Conservation (phyloP, 768 basidiomycete species). For the Zangia roseola region DNA sequence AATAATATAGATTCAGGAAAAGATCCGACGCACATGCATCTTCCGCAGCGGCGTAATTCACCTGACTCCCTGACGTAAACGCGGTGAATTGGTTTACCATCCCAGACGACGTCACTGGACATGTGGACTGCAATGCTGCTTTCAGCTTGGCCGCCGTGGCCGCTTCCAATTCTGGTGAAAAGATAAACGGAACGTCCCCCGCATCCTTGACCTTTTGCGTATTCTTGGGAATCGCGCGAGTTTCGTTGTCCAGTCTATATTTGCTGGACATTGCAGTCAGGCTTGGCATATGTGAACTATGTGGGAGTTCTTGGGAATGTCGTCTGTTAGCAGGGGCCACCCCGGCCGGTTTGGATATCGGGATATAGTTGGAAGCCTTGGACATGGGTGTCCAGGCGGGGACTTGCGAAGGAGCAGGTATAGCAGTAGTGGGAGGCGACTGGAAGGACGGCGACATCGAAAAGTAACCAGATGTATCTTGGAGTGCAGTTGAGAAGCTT, state of each 20-base stretch:
- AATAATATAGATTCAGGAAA: constrained; percentile 3
- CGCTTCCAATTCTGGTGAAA: constrained; percentile 31
- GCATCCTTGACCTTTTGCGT: constrained; percentile 28
- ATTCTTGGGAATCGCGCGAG: constrained; percentile 12
- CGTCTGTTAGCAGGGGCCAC: constrained; percentile 7
- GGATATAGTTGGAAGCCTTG: not conserved
- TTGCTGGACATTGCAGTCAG: constrained; percentile 26
- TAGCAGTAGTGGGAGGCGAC: constrained; percentile 3
- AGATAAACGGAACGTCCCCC: constrained; percentile 32
- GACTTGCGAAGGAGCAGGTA: constrained; percentile 16
- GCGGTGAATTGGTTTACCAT: constrained; percentile 11
- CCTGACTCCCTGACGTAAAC: constrained; percentile 20
- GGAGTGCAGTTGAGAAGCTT: constrained; percentile 10
- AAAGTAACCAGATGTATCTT: constrained; percentile 20
- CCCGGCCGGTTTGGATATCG: constrained; percentile 6
- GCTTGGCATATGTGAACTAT: constrained; percentile 17
- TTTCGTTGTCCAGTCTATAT: constrained; percentile 21
- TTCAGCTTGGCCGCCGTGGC: constrained; percentile 29
- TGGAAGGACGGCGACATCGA: constrained; percentile 11
- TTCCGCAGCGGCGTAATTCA: constrained; percentile 19
- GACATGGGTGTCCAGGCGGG: constrained; percentile 15
- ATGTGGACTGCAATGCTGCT: constrained; percentile 22
- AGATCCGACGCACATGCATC: constrained; percentile 29
- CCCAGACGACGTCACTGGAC: constrained; percentile 2
- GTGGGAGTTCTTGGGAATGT: constrained; percentile 23